These are phyloP conservation scores for Phialophora verrucosa DNA, from an alignment of 2,329 filamentous ascomycete genomes.

Conservation along the genomic window DNA sequence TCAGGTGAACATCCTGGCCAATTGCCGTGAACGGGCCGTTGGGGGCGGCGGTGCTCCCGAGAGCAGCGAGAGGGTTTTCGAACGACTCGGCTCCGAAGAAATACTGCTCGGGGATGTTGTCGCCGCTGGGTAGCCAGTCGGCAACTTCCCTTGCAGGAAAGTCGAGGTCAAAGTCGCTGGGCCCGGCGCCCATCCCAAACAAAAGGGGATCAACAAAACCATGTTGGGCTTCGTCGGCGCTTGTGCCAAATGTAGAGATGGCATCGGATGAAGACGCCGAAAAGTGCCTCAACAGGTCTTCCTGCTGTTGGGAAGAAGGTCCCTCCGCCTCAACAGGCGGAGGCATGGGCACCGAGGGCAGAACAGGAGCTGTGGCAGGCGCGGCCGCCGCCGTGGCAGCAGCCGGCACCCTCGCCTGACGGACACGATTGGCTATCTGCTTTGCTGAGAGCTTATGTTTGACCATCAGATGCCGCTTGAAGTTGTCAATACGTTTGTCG, in stretches of 20 bases:
- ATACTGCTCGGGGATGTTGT: background rate
- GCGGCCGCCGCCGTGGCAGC: background rate
- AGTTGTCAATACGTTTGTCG: slow-evolving; percentile 10
- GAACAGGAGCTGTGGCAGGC: background rate
- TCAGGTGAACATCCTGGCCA: background rate
- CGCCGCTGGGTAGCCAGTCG: background rate
- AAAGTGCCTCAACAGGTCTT: background rate
- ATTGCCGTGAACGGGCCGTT: background rate
- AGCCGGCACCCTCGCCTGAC: background rate
- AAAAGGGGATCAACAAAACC: background rate
- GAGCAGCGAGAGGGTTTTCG: background rate
- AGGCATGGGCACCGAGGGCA: background rate
- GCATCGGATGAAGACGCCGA: background rate
- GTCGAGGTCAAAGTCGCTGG: background rate
- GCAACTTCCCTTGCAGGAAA: background rate
- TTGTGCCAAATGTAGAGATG: background rate
- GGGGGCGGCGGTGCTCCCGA: background rate
- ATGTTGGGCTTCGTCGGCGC: background rate
- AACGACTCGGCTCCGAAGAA: background rate
- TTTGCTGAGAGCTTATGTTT: background rate
- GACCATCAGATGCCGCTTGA: slow-evolving; percentile 12
- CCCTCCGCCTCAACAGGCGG: background rate
- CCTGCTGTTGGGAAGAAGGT: background rate
- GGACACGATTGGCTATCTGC: background rate
- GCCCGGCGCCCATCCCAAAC: background rate